Evolutionary conservation across 2,329 filamentous ascomycete genomes (phyloP).

Genomic region (Ceratocystis smalleyi): DNA sequence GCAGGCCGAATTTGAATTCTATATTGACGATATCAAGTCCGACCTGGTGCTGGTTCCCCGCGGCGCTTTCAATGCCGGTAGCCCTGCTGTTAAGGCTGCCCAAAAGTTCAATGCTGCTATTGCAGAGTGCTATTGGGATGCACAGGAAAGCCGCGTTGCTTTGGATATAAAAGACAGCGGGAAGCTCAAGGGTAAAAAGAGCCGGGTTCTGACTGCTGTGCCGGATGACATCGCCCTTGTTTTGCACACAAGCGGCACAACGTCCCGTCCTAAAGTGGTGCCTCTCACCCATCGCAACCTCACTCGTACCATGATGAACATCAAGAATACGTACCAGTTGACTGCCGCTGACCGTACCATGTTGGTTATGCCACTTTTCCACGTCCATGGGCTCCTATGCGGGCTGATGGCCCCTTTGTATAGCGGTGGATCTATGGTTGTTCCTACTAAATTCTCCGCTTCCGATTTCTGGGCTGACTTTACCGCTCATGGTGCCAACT

Average conservation of each 20-base stretch:
- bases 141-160: slow-evolving; percentile 45
- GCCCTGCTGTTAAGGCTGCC: slow-evolving; percentile 60
- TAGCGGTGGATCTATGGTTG: slow-evolving; percentile 63
- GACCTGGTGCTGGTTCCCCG: slow-evolving; percentile 60
- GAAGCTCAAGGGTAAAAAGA: slow-evolving; percentile 37
- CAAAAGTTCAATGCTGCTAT: slow-evolving; percentile 69
- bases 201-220: slow-evolving; percentile 34
- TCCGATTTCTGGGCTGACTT: slow-evolving; percentile 73
- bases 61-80: slow-evolving; percentile 50
- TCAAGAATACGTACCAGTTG: slow-evolving; percentile 61
- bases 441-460: slow-evolving; percentile 67
- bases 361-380: slow-evolving; percentile 82
- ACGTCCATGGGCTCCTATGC: slow-evolving; percentile 76
- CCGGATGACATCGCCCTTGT: slow-evolving; percentile 71
- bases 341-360: slow-evolving; percentile 58
- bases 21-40: slow-evolving; percentile 74
- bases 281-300: slow-evolving; percentile 70
- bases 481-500: slow-evolving; percentile 57
- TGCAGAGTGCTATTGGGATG: slow-evolving; percentile 72
- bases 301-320: slow-evolving; percentile 69
- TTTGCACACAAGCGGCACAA: slow-evolving; percentile 72
- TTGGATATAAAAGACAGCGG: slow-evolving; percentile 66
- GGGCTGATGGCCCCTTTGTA: slow-evolving; percentile 63
- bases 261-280: slow-evolving; percentile 70
- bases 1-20: slow-evolving; percentile 81